phyloP scores from a whole-genome alignment of 1,139 yeast genomes.

The Starmera stellimalicola region DNA sequence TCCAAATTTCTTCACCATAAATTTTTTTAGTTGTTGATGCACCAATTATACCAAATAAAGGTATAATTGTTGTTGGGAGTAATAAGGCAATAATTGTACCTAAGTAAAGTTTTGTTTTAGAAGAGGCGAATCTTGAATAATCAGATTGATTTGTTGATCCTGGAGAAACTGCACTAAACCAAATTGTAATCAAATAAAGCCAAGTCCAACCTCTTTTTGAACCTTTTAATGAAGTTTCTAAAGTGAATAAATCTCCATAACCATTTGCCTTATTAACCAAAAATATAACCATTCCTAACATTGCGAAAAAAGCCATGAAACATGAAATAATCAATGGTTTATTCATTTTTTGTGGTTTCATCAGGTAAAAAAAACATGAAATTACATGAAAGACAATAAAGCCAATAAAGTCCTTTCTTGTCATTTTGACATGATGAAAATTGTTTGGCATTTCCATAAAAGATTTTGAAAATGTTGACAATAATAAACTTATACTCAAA shows the following conservation, averaged over 20 bases:
- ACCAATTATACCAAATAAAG: conserved; percentile 32
- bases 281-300: conserved; percentile 32
- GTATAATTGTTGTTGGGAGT: conserved; percentile 33
- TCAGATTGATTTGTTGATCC: conserved; percentile 28
- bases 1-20: conserved; percentile 30
- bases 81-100: conserved; percentile 28
- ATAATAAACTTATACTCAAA: conserved; percentile 25
- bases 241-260: conserved; percentile 28
- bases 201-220: conserved; percentile 31
- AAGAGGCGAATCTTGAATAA: conserved; percentile 31
- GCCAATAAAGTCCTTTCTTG: conserved; percentile 31
- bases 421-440: conserved; percentile 27
- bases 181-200: conserved; percentile 31
- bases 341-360: conserved; percentile 30
- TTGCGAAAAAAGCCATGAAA: conserved; percentile 29
- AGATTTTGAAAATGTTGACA: conserved; percentile 27
- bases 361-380: conserved; percentile 26
- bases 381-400: conserved; percentile 33
- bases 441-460: conserved; percentile 26
- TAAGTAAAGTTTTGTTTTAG: conserved; percentile 22
- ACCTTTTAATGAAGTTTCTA: conserved; percentile 20
- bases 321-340: conserved; percentile 28
- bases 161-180: conserved; percentile 37
- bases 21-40: conserved; percentile 28
- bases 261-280: conserved; percentile 26